phyloP scores from a whole-genome alignment of 768 basidiomycete species.

The Boletus vermiculosoides region DNA sequence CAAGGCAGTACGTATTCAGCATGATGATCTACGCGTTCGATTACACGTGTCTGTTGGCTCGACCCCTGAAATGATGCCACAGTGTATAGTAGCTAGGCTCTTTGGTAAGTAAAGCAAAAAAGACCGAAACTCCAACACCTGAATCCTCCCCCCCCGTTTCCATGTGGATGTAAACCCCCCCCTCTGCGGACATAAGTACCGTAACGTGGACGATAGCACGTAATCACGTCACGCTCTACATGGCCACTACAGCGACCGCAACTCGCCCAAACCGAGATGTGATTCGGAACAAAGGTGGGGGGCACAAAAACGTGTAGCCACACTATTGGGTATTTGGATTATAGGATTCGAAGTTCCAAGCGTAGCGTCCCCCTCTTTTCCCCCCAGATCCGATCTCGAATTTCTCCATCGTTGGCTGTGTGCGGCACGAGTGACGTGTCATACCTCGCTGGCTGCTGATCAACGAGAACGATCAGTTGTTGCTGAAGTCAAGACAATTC shows the following conservation, averaged over 20 bases:
- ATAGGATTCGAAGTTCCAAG: not conserved
- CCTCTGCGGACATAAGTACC: not conserved
- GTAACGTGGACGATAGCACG: not conserved
- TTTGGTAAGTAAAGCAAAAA: not conserved
- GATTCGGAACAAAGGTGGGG: not conserved
- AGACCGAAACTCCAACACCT: not conserved
- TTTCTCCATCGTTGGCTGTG: not conserved
- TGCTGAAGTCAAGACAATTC: not conserved
- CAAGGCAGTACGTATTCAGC: too few relatives aligned
- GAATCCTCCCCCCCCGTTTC: not conserved
- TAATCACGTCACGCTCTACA: not conserved
- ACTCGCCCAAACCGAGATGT: not conserved
- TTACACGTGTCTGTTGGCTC: not conserved
- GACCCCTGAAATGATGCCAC: not conserved
- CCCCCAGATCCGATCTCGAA: not conserved
- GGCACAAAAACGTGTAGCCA: not conserved
- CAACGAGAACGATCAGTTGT: not conserved
- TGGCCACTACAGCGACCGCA: not conserved
- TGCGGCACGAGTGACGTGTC: not conserved
- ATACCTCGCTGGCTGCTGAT: not conserved
- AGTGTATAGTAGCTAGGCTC: not conserved
- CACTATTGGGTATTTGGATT: not conserved
- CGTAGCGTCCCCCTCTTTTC: not conserved
- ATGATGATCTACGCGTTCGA: not conserved
- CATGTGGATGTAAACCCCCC: not conserved